Base-by-base conservation (phyloP, 1,284 basidiomycete species). In the Trametes hirsuta region DNA sequence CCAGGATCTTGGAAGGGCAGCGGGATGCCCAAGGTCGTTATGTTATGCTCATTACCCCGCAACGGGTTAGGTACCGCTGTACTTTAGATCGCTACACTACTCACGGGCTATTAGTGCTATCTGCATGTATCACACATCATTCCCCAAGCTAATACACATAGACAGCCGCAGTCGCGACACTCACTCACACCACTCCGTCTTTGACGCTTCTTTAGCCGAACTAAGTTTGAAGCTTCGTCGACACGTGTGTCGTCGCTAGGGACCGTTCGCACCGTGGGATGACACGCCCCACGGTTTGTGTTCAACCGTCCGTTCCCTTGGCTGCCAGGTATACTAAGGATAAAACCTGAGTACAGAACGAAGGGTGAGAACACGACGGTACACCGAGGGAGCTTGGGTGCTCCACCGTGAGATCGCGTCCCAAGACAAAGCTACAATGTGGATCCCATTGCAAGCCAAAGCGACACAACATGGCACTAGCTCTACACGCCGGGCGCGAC, bases 21-120 rank as follows among this genome's bases (percentile, higher is more conserved):
- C 21, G n/a, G 15, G n/a, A 34, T 34, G 11, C 55, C 30, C 30
- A 30, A 30, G 30, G 30, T 30, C 30, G 8, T 30, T 8, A 30
- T 30, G 30, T 30, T 30, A 30, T 30, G 30, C 30, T 30, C 30
- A 30, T 30, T 30, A 35, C 21, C 45, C 48, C 18, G 44, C 52
- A 47, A 24, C 30, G 41, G 55, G 44, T 49, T 54, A 22, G 51
- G 44, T 46, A 45, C 55, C 53, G 50, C 50, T 56, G 55, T 61
- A 62, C 42, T 53, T 54, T 65, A 65, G 30, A 25, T 47, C 45
- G 37, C 52, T 65, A 65, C 50, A 55, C 40, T 65, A 65, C 47
- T 35, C 37, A 52, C 55, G 48, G 64, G 64, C 50, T 65, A 65
- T 50, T 62, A 62, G 53, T 58, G 54, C 54, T 62, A 50, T 51